Percentiles rank a stretch among this genome's conserved stretches.
phyloP scores from a whole-genome alignment of 1,284 basidiomycete genomes.

The Phylloporus sp. region DNA sequence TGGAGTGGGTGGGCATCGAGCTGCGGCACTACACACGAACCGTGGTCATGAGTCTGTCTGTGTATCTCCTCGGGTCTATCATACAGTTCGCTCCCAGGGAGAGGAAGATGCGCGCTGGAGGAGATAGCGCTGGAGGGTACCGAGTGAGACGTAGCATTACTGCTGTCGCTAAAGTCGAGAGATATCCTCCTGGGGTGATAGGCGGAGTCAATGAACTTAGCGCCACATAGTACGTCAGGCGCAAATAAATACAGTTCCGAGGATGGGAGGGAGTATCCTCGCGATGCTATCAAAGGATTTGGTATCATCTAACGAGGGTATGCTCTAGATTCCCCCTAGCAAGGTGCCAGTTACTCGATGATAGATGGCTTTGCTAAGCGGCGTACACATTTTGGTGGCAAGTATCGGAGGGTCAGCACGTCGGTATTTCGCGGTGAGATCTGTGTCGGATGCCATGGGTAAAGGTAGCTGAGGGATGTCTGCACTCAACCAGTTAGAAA shows the following conservation, averaged over 20 bases:
- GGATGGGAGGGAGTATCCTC: conserved; percentile 26
- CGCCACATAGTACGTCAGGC: conserved; percentile 24
- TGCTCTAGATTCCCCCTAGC: conserved; percentile 28
- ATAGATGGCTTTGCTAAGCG: conserved; percentile 24
- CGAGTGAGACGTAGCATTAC: conserved; percentile 42
- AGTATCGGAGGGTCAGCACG: conserved; percentile 32
- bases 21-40: conserved; percentile 1
- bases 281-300: conserved; percentile 31
- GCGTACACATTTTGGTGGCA: conserved; percentile 24
- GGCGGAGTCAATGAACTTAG: conserved; percentile 29
- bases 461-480: conserved; percentile 33
- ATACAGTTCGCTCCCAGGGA: conserved; percentile 35
- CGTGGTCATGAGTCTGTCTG: no score
- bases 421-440: conserved; percentile 56
- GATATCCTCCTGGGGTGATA: no score
- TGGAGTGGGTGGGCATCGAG: conserved; percentile 28
- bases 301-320: conserved; percentile 36
- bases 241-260: conserved; percentile 33
- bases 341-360: conserved; percentile 30
- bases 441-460: conserved; percentile 36
- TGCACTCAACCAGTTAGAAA: conserved; percentile 17
- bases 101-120: conserved; percentile 47
- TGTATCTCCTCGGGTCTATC: no score
- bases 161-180: conserved; percentile 40
- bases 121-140: conserved; percentile 48